Base-by-base conservation (phyloP, 202 grass and related monocot genomes). In the Schoenoplectus triqueter region DNA sequence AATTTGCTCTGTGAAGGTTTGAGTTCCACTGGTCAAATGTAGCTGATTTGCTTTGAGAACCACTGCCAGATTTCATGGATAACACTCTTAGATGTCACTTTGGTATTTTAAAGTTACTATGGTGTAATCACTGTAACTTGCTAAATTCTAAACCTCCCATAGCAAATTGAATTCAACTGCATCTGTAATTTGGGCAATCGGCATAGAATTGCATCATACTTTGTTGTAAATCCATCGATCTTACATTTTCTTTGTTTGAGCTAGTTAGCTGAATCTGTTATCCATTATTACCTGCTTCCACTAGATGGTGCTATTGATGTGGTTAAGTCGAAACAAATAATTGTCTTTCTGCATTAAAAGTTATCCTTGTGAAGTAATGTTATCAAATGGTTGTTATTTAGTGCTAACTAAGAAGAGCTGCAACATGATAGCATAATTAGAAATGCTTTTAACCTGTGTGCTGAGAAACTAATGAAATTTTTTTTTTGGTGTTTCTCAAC, bases 381-480 rank as follows among this genome's bases (percentile, higher is more conserved):
- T 73, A 17, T 71, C 39, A 14, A 18, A 41, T 46, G 83, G 11
- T 71, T 80, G 44, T 9, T 56, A 60, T 31, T 61, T 56, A 40
- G 13, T 61, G 3, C 10, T 40, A 40, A 21, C 19, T 75, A 56
- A 1, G 48, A 56, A 55, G 54, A 49, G 74, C 5, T 15, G 67
- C 60, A 14, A 18, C 59, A 69, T 75, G 66, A 73, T 88, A 10
- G 45, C 47, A 20, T 73, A 11, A 56, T 76, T 49, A 61, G 74
- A 18, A 87, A 66, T 65, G 47, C 66, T 59, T 41, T 51, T 84
- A 18, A 78, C 66, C 15, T 40, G 46, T 44, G 13, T 82, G 47
- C 60, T 87, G n/a, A 82, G 6, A 10, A 62, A 71, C 48, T 86
- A 52, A 60, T 87, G 42, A 20, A 1, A 78, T n/a, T n/a, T n/a